These are phyloP conservation scores for Pezicula radicicola DNA, from an alignment of 2,329 filamentous ascomycete genomes.

Conservation along the genomic window DNA sequence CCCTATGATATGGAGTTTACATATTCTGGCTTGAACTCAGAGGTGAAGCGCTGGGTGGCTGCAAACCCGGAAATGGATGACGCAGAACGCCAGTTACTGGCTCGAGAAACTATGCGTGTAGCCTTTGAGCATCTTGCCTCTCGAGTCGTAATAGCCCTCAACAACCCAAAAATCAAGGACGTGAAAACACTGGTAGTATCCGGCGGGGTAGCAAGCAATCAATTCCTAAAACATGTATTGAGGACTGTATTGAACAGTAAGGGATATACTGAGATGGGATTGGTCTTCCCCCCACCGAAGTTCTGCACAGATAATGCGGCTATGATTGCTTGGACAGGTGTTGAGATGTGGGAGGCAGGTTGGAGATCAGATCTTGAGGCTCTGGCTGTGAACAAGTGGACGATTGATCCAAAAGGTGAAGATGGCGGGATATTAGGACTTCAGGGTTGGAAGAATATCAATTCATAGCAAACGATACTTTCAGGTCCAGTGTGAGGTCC, in stretches of 20 bases:
- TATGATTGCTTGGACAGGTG: constrained; percentile 93
- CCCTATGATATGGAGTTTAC: constrained; percentile 55
- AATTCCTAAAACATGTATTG: constrained; percentile 69
- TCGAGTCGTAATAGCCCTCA: constrained; percentile 69
- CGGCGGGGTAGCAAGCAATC: constrained; percentile 87
- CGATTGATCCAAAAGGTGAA: constrained; percentile 58
- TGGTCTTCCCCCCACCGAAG: constrained; percentile 72
- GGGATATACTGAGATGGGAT: constrained; percentile 56
- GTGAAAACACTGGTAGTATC: constrained; percentile 72
- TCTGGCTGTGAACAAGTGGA: constrained; percentile 66
- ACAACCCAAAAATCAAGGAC: constrained; percentile 24
- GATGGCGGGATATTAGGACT: constrained; percentile 68
- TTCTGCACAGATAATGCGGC: constrained; percentile 94
- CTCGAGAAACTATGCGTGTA: constrained; percentile 70
- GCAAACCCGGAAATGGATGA: constrained; percentile 42
- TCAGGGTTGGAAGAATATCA: constrained; percentile 41
- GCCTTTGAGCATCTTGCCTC: constrained; percentile 85
- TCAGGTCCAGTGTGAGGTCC: no score
- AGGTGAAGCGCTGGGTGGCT: constrained; percentile 54
- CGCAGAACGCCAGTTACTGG: constrained; percentile 66
- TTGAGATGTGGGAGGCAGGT: constrained; percentile 87
- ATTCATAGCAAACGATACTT: no score
- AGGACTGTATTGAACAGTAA: constrained; percentile 57
- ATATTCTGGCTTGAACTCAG: constrained; percentile 70
- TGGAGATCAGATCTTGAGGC: constrained; percentile 62